Percentiles rank a stretch among this genome's conserved stretches.
These are phyloP conservation scores for Blumeriella jaapii DNA, from an alignment of 2,329 filamentous ascomycete species.

Conservation along the genomic window DNA sequence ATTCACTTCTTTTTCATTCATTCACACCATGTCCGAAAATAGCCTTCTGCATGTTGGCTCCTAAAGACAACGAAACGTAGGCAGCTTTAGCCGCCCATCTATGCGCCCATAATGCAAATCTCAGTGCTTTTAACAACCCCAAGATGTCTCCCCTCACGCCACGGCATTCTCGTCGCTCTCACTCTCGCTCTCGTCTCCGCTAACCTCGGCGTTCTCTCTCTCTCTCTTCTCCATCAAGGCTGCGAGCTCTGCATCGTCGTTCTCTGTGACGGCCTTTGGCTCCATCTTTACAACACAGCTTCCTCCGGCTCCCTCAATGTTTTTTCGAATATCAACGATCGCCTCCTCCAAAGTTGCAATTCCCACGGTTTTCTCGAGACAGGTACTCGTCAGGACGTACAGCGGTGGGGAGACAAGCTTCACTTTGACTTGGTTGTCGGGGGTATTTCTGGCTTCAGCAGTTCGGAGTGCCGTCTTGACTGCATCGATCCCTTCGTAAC, in stretches of 20 bases:
- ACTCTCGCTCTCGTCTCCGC: conserved; percentile 90
- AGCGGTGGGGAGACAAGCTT: conserved; percentile 95
- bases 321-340: conserved; percentile 74
- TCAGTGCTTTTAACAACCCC: conserved; percentile 21
- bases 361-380: conserved; percentile 81
- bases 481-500: conserved; percentile 96
- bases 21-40: too few species aligned
- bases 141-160: conserved; percentile 33
- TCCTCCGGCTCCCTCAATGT: conserved; percentile 68
- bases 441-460: conserved; percentile 85
- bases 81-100: conserved; percentile 10
- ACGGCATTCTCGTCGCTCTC: conserved; percentile 85
- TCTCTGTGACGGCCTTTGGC: conserved; percentile 97
- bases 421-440: conserved; percentile 92
- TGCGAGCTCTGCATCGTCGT: conserved; percentile 92
- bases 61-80: conserved; percentile 1
- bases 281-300: conserved; percentile 92
- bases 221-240: conserved; percentile 99
- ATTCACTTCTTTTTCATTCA: too few species aligned
- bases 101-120: conserved; percentile 26
- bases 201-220: conserved; percentile 94
- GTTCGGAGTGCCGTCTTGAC: conserved; percentile 87
- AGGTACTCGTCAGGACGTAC: conserved; percentile 92
- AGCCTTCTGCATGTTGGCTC: too few species aligned
- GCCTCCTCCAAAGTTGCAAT: conserved; percentile 79